These are phyloP conservation scores for Globisporangium cederbergense DNA, from an alignment of 352 stramenopile genomes.

Conservation along the genomic window DNA sequence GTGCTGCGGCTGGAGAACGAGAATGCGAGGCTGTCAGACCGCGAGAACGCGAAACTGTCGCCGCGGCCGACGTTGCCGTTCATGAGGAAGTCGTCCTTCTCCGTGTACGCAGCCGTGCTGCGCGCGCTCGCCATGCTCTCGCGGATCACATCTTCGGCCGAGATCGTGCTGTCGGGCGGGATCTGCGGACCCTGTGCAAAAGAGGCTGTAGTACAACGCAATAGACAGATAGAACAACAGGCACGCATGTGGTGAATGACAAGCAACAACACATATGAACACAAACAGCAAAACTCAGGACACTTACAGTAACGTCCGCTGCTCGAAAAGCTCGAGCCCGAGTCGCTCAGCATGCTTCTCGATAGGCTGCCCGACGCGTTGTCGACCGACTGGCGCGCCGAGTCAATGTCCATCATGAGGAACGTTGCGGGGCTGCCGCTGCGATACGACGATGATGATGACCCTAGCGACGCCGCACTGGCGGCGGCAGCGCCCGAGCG, in stretches of 20 bases:
- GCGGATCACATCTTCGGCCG: conserved; percentile 83
- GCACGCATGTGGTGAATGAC: conserved; percentile 2
- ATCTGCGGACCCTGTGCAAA: conserved; percentile 66
- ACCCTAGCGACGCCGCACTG: not conserved
- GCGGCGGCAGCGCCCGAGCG: conserved; percentile 10
- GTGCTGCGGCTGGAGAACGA: conserved; percentile 81
- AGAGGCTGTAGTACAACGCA: conserved; percentile 25
- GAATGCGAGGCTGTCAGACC: conserved; percentile 41
- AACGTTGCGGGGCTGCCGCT: conserved; percentile 28
- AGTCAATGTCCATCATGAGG: conserved; percentile 54
- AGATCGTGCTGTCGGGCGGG: conserved; percentile 79
- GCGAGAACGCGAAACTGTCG: conserved; percentile 50
- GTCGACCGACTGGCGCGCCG: conserved; percentile 37
- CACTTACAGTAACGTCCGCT: conserved; percentile 48
- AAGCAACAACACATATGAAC: not conserved
- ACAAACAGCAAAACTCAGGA: not conserved
- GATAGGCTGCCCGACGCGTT: conserved; percentile 30
- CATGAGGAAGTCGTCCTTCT: conserved; percentile 64
- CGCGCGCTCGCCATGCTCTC: conserved; percentile 80
- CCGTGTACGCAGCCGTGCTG: conserved; percentile 66
- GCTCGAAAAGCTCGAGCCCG: conserved; percentile 18
- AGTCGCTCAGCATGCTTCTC: conserved; percentile 45
- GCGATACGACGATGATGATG: not conserved
- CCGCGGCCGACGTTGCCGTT: conserved; percentile 13
- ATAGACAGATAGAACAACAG: not conserved